Evolutionary conservation across 139 green algal species (phyloP).

Genomic region (Chlorella sp.): DNA sequence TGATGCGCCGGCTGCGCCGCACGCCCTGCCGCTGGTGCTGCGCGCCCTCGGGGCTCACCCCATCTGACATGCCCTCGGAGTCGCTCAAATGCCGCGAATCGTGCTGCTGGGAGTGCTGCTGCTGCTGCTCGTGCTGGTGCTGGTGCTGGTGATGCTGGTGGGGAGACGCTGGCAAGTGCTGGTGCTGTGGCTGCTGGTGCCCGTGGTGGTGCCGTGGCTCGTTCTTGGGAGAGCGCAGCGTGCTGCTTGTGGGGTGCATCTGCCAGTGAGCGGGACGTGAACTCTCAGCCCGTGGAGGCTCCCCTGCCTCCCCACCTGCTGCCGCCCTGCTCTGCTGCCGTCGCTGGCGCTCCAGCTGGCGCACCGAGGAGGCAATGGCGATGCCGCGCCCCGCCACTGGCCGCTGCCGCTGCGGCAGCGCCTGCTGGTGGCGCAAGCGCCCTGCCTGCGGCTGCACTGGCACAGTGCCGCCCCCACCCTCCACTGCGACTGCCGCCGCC

Average conservation of each 20-base stretch:
- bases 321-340: constrained; percentile 20
- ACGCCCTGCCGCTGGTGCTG: constrained; percentile 1
- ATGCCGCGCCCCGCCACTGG: neutral
- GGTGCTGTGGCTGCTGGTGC: neutral
- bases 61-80: neutral
- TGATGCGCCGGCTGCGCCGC: constrained; percentile 27
- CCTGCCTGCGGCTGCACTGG: neutral
- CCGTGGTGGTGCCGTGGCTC: neutral
- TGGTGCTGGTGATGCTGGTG: neutral
- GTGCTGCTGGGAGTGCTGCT: neutral
- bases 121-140: neutral
- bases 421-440: neutral
- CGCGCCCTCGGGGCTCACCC: neutral
- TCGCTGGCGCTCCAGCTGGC: constrained; percentile 35
- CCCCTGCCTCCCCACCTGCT: neutral
- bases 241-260: constrained; percentile 35
- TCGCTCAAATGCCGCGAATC: neutral
- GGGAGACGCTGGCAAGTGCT: neutral
- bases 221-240: constrained; percentile 19
- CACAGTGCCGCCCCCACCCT: constrained; percentile 8
- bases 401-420: constrained; percentile 12
- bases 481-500: neutral
- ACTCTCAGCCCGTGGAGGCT: constrained; percentile 21
- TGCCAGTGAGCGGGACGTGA: constrained; percentile 29
- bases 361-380: constrained; percentile 11